Evolutionary conservation across 495 filamentous ascomycete species (phyloP).

Genomic region (Neohortaea acidophila): DNA sequence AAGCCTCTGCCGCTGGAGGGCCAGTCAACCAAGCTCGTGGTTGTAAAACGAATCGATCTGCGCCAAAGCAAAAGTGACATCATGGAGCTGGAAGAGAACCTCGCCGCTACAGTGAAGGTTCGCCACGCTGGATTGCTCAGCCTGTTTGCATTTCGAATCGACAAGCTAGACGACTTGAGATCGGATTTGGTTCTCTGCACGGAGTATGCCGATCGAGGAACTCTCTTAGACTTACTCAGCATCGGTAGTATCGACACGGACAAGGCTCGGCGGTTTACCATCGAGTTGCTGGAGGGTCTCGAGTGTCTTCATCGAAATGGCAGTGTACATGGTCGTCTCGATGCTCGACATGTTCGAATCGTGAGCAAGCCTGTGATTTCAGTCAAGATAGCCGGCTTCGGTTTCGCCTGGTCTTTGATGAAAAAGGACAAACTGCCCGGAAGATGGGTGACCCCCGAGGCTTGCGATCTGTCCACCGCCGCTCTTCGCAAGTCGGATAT

Average conservation of each 20-base stretch:
- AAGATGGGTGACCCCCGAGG: constrained; percentile 4
- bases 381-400: constrained; percentile 46
- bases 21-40: constrained; percentile 3
- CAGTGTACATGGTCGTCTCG: constrained; percentile 63
- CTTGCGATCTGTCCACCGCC: neutral
- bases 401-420: constrained; percentile 48
- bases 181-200: constrained; percentile 77
- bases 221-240: constrained; percentile 66
- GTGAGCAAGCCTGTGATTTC: constrained; percentile 1
- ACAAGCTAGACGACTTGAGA: constrained; percentile 24
- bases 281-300: constrained; percentile 77
- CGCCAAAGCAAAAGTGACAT: constrained; percentile 28
- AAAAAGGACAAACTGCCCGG: constrained; percentile 7
- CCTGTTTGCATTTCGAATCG: constrained; percentile 68
- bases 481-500: constrained; percentile 66
- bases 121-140: constrained; percentile 64
- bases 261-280: constrained; percentile 68
- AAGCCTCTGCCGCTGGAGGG: neutral
- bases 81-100: constrained; percentile 46
- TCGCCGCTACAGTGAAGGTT: constrained; percentile 58
- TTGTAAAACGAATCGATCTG: constrained; percentile 5
- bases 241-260: constrained; percentile 54
- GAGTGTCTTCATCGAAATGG: constrained; percentile 74
- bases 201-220: constrained; percentile 65
- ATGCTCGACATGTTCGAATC: constrained; percentile 46